Conservation (phyloP, 192 early-diverging fungal species). For the Gigaspora rosea region DNA sequence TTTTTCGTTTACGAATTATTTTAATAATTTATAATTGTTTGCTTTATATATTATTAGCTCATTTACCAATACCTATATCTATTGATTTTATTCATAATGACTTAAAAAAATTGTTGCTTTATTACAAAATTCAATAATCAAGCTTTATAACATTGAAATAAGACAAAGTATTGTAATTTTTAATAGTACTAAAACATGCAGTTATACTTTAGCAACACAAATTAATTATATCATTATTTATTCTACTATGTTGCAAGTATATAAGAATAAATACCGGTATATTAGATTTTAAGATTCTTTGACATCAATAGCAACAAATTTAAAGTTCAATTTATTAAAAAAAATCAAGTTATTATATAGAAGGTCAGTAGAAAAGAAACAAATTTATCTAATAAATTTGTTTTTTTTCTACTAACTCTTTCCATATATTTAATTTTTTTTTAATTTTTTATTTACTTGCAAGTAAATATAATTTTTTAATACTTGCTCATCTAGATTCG, state of each 20-base stretch:
- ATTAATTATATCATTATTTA: constrained; percentile 76
- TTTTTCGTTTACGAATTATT: too few species aligned
- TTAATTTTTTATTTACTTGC: too few species aligned
- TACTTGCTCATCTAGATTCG: constrained; percentile 67
- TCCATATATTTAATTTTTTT: too few species aligned
- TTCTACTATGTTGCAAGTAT: constrained; percentile 68
- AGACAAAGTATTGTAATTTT: constrained; percentile 58
- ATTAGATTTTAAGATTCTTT: constrained; percentile 72
- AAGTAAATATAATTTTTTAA: constrained; percentile 63
- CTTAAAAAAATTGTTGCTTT: constrained; percentile 61
- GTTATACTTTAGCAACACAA: constrained; percentile 63
- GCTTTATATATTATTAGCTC: background rate
- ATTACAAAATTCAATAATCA: constrained; percentile 64
- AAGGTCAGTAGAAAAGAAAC: too few species aligned
- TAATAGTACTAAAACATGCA: constrained; percentile 61
- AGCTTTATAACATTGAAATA: constrained; percentile 77
- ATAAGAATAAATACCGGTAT: constrained; percentile 77
- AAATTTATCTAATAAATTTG: too few species aligned
- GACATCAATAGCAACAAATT: constrained; percentile 67
- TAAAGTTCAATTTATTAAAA: background rate
- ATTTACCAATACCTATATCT: constrained; percentile 59
- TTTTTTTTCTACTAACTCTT: too few species aligned
- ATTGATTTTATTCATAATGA: constrained; percentile 68
- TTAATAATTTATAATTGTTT: background rate
- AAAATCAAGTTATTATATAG: too few species aligned